Evolutionary conservation across 2,329 filamentous ascomycete genomes (phyloP).

Genomic region (Colletotrichum truncatum): DNA sequence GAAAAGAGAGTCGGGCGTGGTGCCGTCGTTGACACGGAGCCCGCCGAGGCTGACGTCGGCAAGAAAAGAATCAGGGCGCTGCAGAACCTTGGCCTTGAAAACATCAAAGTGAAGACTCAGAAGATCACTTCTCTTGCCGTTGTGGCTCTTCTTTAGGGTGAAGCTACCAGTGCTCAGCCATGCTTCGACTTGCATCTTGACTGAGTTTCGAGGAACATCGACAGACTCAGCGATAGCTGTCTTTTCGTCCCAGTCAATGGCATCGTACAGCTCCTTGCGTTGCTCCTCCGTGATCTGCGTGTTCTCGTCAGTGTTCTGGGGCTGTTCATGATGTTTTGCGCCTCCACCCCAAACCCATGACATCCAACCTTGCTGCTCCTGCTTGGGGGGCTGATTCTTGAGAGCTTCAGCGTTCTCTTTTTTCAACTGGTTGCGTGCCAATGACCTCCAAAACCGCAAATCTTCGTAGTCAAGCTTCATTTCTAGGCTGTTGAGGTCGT

Average conservation of each 20-base stretch:
- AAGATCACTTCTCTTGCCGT: constrained; percentile 81
- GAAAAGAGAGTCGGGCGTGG: constrained; percentile 88
- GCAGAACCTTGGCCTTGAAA: constrained; percentile 89
- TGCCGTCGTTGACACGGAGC: constrained; percentile 94
- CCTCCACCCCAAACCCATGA: constrained; percentile 85
- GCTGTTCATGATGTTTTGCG: constrained; percentile 69
- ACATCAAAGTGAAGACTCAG: constrained; percentile 93
- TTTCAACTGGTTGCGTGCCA: constrained; percentile 92
- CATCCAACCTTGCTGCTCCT: constrained; percentile 85
- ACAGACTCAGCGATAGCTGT: constrained; percentile 86
- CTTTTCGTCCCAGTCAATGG: constrained; percentile 99
- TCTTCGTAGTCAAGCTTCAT: constrained; percentile 94
- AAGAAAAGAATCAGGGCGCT: constrained; percentile 90
- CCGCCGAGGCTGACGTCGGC: constrained; percentile 91
- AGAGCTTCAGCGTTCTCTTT: constrained; percentile 95
- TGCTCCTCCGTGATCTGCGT: constrained; percentile 95
- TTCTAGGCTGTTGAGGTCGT: constrained; percentile 81
- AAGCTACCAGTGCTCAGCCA: constrained; percentile 97
- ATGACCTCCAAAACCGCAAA: constrained; percentile 93
- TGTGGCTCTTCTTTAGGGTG: constrained; percentile 86
- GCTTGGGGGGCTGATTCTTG: constrained; percentile 63
- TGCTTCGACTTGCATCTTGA: constrained; percentile 93
- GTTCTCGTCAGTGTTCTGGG: constrained; percentile 73
- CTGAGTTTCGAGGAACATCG: constrained; percentile 87
- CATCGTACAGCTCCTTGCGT: constrained; percentile 94